Base-by-base conservation (phyloP, 208 protist genomes). In the Trypanosoma theileri region DNA sequence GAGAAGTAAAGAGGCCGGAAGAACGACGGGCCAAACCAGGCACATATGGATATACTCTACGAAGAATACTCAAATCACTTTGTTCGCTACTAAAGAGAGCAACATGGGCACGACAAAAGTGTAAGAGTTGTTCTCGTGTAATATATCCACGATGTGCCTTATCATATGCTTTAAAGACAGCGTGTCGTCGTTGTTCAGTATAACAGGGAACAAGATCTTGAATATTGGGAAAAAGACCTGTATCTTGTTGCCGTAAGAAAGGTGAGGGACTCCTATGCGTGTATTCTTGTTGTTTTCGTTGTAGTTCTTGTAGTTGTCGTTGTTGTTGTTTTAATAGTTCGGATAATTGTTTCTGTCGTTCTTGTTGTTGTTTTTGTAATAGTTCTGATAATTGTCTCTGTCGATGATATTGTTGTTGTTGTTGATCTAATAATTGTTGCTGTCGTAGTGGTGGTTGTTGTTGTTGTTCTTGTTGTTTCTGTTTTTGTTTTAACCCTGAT, bases 61-160 rank as follows among this genome's bases (percentile, higher is more conserved):
- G 60, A 21, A 73, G 31, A 42, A 84, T 66, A 55, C 55, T 61
- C 6, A 41, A 48, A 26, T 80, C 79, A 58, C 42, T 75, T 3
- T 70, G 31, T 19, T 63, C 68, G 14, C 40, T 26, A 53, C 70
- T 60, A 58, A 65, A 71, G 41, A 78, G 69, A 0, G 79, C 74
- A 26, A 69, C 67, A 57, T 84, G 74, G 14, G 74, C 56, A 41
- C 66, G 63, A 41, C 73, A 79, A 57, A 84, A 84, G 74, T 77
- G 65, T 0, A 84, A 35, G 12, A 84, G 50, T 69, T 84, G 63
- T 28, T 73, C 48, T 0, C 28, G 55, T 59, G 62, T 67, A 1
- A 84, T 67, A 46, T 66, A 60, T 6, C 79, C 79, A 19, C 62
- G 59, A 12, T 54, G 52, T 7, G 77, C 35, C 19, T 14, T 55